Conservation (phyloP, 352 stramenopile species). For the Pythium aquatile region DNA sequence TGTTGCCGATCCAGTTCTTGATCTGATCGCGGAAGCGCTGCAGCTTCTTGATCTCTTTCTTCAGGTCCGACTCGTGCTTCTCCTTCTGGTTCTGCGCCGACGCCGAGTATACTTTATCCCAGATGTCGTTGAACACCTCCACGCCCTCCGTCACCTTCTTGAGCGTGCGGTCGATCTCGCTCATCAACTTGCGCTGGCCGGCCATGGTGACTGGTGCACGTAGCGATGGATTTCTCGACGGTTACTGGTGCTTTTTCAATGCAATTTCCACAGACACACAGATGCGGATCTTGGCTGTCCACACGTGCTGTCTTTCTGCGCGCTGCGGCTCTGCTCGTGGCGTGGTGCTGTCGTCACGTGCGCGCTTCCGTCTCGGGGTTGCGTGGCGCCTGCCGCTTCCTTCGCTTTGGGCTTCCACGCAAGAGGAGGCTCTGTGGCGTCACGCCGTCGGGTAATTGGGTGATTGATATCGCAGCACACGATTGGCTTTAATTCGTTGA, state of each 20-base stretch:
- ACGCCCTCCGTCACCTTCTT: constrained; percentile 99
- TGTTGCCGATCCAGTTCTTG: constrained; percentile 98
- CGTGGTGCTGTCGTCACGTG: neutral
- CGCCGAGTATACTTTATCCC: constrained; percentile 98
- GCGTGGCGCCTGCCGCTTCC: neutral
- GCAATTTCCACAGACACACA: neutral
- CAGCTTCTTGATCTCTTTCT: constrained; percentile 99
- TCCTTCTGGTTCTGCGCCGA: constrained; percentile 98
- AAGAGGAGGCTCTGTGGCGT: constrained; percentile 19
- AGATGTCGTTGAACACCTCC: constrained; percentile 99
- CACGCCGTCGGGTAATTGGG: constrained; percentile 22
- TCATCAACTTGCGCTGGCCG: constrained; percentile 83
- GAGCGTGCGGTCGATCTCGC: constrained; percentile 98
- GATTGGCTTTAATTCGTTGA: constrained; percentile 4
- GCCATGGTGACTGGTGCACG: constrained; percentile 44
- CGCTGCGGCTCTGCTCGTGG: neutral
- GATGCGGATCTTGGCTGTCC: neutral
- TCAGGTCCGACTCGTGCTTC: constrained; percentile 99
- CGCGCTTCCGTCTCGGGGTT: neutral
- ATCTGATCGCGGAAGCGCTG: constrained; percentile 98
- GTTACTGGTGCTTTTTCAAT: neutral
- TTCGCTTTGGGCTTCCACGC: constrained; percentile 10
- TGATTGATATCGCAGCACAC: neutral
- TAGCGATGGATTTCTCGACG: neutral
- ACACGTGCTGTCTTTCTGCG: neutral